Evolutionary conservation across 1,284 basidiomycete species (phyloP).

Genomic region (Puccinia horiana): DNA sequence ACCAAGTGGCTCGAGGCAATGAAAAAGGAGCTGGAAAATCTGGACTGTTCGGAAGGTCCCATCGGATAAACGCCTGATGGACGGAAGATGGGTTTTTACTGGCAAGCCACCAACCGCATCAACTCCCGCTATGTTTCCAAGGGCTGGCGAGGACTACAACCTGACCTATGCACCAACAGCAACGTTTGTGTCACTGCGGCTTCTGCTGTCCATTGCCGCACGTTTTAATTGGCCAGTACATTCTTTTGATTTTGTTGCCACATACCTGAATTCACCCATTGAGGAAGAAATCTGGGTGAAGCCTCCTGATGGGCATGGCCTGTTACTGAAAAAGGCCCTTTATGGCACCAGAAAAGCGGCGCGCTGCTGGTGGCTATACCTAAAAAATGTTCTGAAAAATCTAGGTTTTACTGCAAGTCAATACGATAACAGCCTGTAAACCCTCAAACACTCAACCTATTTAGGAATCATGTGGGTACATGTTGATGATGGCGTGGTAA

Average conservation of each 20-base stretch:
- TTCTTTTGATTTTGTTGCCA: background rate
- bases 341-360: too few species aligned
- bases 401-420: background rate
- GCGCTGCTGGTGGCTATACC: conserved; percentile 13
- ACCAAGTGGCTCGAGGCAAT: background rate
- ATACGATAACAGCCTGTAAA: background rate
- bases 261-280: background rate
- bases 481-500: conserved; percentile 15
- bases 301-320: background rate
- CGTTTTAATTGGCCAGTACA: background rate
- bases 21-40: conserved; percentile 1
- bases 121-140: background rate
- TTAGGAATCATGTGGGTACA: conserved; percentile 27
- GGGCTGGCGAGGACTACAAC: background rate
- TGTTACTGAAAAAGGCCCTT: too few species aligned
- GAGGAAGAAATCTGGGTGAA: background rate
- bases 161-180: conserved; percentile 25
- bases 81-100: background rate
- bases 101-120: background rate
- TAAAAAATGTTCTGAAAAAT: background rate
- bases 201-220: conserved; percentile 5
- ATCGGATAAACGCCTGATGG: background rate
- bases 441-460: too few species aligned
- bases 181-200: background rate
- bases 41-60: background rate